Conservation (phyloP, 2,329 filamentous ascomycete genomes). For the Sporothrix brunneoviolacea region DNA sequence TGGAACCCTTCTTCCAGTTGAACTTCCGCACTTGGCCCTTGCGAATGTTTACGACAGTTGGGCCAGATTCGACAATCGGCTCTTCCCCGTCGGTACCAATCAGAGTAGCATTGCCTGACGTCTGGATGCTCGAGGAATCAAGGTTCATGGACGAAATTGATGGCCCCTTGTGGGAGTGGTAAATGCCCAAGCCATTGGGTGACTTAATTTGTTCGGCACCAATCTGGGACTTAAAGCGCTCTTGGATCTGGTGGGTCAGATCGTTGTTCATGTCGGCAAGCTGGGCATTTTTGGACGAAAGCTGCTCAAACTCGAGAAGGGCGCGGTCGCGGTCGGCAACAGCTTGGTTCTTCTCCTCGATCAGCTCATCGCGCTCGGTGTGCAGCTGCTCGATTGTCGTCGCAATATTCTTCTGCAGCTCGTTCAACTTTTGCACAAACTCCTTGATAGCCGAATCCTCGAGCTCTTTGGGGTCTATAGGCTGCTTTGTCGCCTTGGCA, state of each 20-base stretch:
- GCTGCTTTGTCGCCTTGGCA: constrained; percentile 74
- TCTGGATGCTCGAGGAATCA: constrained; percentile 47
- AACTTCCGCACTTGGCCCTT: constrained; percentile 95
- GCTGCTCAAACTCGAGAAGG: constrained; percentile 88
- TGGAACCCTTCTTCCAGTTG: constrained; percentile 97
- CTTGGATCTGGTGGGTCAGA: constrained; percentile 88
- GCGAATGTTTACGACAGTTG: constrained; percentile 91
- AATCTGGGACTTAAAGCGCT: constrained; percentile 77
- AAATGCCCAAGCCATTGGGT: constrained; percentile 49
- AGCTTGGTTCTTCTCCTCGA: constrained; percentile 78
- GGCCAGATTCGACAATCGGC: constrained; percentile 59
- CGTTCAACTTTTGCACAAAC: constrained; percentile 68
- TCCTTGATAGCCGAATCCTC: constrained; percentile 90
- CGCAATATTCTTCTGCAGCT: constrained; percentile 53
- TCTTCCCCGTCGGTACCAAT: constrained; percentile 61
- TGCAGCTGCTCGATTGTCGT: constrained; percentile 53
- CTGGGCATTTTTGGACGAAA: constrained; percentile 91
- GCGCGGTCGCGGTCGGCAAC: constrained; percentile 85
- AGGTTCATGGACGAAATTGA: constrained; percentile 46
- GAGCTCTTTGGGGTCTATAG: constrained; percentile 72
- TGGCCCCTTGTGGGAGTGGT: constrained; percentile 42
- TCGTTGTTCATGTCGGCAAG: constrained; percentile 93
- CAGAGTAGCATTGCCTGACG: constrained; percentile 49
- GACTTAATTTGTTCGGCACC: constrained; percentile 36
- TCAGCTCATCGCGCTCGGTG: constrained; percentile 68